Evolutionary conservation across 2,329 filamentous ascomycete species (phyloP), one percentile per base, ranked within the genome.

Genomic region (Aspergillus pseudonomiae): DNA sequence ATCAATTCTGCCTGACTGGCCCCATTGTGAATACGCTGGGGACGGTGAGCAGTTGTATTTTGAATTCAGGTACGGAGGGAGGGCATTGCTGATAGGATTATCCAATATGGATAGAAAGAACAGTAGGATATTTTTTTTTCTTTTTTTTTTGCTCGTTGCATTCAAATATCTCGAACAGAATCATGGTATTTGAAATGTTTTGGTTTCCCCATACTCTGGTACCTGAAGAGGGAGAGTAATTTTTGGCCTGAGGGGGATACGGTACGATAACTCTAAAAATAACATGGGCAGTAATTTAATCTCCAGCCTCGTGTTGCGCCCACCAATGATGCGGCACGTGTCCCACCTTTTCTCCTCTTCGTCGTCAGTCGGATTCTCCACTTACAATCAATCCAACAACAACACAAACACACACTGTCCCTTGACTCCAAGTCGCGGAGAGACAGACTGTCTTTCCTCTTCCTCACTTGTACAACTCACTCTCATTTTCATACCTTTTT

Each of bases 401-500:
- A 46, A 50, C 24, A 50, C 45, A 30, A 28, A 26, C 46, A 26
- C 46, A 28, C 24, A 7, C 45, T 48, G 24, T 48, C 26, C 26
- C 14, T 30, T 10, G 10, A 50, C 12, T 50, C 46, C 21, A 28
- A 48, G 11, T n/a, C 16, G n/a, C 11, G 4, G 7, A 34, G 16
- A 32, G 5, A 46, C 21, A 21, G 11, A 48, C n/a, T 46, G 12
- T 26, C 45, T 19, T 26, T 28, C 24, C 14, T 12, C 4, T 30
- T 50, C 46, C 16, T 32, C 26, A 52, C 16, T 32, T 21, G 24
- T 21, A 46, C 43, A 48, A 48, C 26, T 50, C 57, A 50, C 45
- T 52, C 45, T 36, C 58, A 28, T n/a, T 59, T 46, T 50, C 36
- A 45, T 58, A 30, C 46, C 57, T 30, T 43, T 45, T 46, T 36